Conservation (phyloP, 2,329 filamentous ascomycete genomes). For the Blastomyces emzantsi region DNA sequence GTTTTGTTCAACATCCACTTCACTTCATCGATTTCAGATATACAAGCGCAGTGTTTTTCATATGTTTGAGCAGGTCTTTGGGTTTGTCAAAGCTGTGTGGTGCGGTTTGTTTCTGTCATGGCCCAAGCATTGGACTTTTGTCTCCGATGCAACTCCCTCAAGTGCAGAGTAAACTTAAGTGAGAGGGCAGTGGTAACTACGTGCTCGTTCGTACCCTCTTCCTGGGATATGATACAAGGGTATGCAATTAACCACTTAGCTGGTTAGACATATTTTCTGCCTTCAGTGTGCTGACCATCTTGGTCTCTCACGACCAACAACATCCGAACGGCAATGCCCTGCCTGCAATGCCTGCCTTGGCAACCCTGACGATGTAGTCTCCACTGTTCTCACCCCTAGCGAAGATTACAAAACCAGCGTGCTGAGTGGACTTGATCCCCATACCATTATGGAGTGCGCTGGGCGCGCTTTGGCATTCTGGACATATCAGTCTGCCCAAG, state of each 20-base stretch:
- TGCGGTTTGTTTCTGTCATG: constrained; percentile 8
- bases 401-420: constrained; percentile 89
- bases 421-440: constrained; percentile 71
- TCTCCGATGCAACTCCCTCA: constrained; percentile 70
- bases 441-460: constrained; percentile 77
- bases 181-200: constrained; percentile 75
- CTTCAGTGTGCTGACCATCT: constrained; percentile 58
- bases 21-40: background rate
- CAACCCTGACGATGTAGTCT: constrained; percentile 65
- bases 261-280: constrained; percentile 72
- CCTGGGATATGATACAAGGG: constrained; percentile 6
- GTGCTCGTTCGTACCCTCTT: constrained; percentile 56
- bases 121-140: constrained; percentile 56
- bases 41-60: background rate
- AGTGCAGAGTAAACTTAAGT: constrained; percentile 60
- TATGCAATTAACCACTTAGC: constrained; percentile 12
- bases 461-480: constrained; percentile 72
- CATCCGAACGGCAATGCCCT: constrained; percentile 56
- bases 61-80: background rate
- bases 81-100: background rate
- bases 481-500: constrained; percentile 73
- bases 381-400: constrained; percentile 62
- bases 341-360: constrained; percentile 61
- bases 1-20: background rate
- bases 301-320: constrained; percentile 50